Conservation (phyloP, 768 basidiomycete genomes). For the Heimioporus sp. region DNA sequence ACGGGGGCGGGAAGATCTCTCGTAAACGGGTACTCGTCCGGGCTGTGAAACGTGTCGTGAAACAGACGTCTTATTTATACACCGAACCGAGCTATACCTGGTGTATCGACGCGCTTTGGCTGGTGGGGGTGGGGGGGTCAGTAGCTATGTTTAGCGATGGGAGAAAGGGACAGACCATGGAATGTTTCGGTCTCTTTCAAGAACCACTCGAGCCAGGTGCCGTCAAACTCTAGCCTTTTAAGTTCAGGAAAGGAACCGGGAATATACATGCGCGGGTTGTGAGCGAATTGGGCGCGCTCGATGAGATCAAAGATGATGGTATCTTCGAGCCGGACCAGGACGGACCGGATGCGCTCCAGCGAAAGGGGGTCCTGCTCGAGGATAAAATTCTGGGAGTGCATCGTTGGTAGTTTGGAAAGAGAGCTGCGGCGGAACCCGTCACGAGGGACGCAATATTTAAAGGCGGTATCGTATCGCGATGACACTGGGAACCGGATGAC, state of each 20-base stretch:
- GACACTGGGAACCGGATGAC: no score
- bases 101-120: conserved; percentile 95
- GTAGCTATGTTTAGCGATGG: conserved; percentile 2
- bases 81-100: conserved; percentile 48
- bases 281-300: conserved; percentile 95
- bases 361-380: conserved; percentile 74
- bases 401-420: conserved; percentile 17
- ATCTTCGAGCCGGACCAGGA: conserved; percentile 89
- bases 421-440: background rate
- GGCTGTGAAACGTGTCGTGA: conserved; percentile 45
- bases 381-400: conserved; percentile 69
- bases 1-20: conserved; percentile 77
- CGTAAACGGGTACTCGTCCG: conserved; percentile 98
- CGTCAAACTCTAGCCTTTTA: conserved; percentile 66
- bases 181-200: conserved; percentile 92
- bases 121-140: conserved; percentile 33
- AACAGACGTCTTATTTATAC: background rate
- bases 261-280: conserved; percentile 87
- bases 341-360: conserved; percentile 83
- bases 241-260: conserved; percentile 79
- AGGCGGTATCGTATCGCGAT: no score
- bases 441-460: background rate
- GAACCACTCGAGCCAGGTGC: conserved; percentile 98
- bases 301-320: conserved; percentile 99
- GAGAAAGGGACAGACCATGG: conserved; percentile 64